Evolutionary conservation across 2,329 filamentous ascomycete species (phyloP), one percentile per base, ranked within the genome.

Genomic region (Pyrenophora graminea): DNA sequence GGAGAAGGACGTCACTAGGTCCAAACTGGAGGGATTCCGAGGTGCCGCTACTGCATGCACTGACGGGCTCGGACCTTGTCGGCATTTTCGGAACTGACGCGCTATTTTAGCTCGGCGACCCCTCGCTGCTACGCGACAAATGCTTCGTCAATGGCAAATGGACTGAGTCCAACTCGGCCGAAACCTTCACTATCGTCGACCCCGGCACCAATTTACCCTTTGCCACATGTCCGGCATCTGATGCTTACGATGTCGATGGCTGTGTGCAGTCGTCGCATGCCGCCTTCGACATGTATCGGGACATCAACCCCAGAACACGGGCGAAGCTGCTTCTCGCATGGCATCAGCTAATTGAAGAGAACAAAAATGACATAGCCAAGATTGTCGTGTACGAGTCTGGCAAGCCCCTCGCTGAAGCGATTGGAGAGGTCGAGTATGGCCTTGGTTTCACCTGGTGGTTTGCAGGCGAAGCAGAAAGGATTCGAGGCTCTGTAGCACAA

Each of bases 331-430:
- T 48, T 7, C 31, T 42, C 13, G 38, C 38, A 2, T 48, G 45
- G 45, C 18, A 41, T 4, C 38, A 31, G 9, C 27, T 42, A n/a
- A 48, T 48, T 25, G n/a, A 19, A 10, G 45, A 42, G 13, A 42
- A 42, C 7, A 23, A 19, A 12, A 13, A 38, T 8, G 45, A 48
- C 19, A 36, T 42, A 8, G 31, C 38, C 4, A 27, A 34, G 9
- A 32, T 39, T 10, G 15, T 48, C 6, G 36, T 32, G 19, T 40
- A 18, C 13, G 39, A 56, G 33, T 37, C 33, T 50, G 49, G 90
- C 58, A 93, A 93, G 77, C 88, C 89, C 1, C 67, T 87, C 21
- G 82, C 86, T 12, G 64, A 67, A 33, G 61, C 64, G 2, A 51
- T 48, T 38, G 62, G 59, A 32, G 64, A 67, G 46, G 56, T 64